These are phyloP conservation scores for Mycosarcoma mackinlayi DNA, from an alignment of 1,284 basidiomycete genomes.

Conservation along the genomic window DNA sequence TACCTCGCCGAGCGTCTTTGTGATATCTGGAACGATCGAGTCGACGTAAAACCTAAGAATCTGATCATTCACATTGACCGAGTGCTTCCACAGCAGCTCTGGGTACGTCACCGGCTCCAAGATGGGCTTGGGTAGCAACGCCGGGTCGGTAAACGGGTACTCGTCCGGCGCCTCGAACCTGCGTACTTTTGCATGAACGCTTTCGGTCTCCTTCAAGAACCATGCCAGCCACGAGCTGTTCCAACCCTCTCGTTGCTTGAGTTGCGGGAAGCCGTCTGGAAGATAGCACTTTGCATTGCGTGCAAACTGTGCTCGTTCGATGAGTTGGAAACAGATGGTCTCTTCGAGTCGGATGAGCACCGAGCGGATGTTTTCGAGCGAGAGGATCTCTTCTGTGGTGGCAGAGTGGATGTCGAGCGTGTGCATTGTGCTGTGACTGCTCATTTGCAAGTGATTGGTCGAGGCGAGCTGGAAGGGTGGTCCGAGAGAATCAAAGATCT, in stretches of 20 bases:
- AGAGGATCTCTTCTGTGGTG: conserved; percentile 72
- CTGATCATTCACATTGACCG: conserved; percentile 87
- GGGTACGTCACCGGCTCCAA: conserved; percentile 82
- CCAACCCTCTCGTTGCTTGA: conserved; percentile 78
- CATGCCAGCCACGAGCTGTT: conserved; percentile 92
- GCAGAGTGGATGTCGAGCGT: conserved; percentile 59
- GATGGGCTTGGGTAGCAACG: conserved; percentile 83
- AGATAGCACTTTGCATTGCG: conserved; percentile 92
- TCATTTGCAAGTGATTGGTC: conserved; percentile 28
- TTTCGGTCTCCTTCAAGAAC: conserved; percentile 94
- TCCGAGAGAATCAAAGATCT: too few species aligned
- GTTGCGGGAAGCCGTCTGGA: conserved; percentile 77
- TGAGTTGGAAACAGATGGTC: conserved; percentile 92
- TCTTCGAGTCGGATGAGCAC: conserved; percentile 92
- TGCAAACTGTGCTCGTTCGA: conserved; percentile 96
- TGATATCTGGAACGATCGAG: conserved; percentile 84
- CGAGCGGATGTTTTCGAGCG: conserved; percentile 84
- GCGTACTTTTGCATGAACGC: conserved; percentile 76
- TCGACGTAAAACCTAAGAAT: conserved; percentile 90
- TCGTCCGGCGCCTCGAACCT: conserved; percentile 79
- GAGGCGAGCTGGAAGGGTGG: too few species aligned
- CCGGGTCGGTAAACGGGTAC: conserved; percentile 84
- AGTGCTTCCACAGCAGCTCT: conserved; percentile 79
- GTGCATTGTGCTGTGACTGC: conserved; percentile 51
- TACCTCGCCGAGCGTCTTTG: conserved; percentile 68